Conservation (phyloP, 2,329 filamentous ascomycete species). For the Ophiostoma ulmi region DNA sequence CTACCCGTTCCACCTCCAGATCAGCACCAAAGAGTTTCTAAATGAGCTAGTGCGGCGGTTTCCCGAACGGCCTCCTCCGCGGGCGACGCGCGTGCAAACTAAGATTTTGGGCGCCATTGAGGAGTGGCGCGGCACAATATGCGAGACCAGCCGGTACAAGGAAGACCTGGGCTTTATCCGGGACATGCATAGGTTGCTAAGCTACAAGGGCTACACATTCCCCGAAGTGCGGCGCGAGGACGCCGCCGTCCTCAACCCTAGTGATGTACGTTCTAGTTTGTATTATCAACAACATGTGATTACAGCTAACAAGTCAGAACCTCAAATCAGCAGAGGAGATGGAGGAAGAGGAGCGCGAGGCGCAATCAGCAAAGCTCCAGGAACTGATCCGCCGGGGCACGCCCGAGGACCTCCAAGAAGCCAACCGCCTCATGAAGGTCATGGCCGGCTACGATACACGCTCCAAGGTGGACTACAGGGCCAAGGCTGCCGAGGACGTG, state of each 20-base stretch:
- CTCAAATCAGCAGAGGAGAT: constrained; percentile 96
- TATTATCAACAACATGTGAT: constrained; percentile 33
- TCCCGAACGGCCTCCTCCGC: constrained; percentile 83
- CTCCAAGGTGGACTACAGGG: constrained; percentile 94
- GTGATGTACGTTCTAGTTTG: constrained; percentile 64
- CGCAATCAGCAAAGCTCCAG: constrained; percentile 96
- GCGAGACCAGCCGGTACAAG: constrained; percentile 95
- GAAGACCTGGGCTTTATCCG: constrained; percentile 93
- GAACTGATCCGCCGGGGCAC: constrained; percentile 89
- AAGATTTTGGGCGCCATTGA: constrained; percentile 95
- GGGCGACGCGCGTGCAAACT: constrained; percentile 78
- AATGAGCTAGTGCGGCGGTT: constrained; percentile 97
- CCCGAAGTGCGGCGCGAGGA: constrained; percentile 89
- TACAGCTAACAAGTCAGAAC: constrained; percentile 42
- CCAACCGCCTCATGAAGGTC: constrained; percentile 92
- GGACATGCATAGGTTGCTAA: constrained; percentile 93
- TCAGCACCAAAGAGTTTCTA: constrained; percentile 96
- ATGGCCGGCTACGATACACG: constrained; percentile 97
- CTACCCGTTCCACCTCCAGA: constrained; percentile 97
- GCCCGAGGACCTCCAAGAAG: constrained; percentile 91
- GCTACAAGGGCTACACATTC: constrained; percentile 96
- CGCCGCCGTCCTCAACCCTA: constrained; percentile 92
- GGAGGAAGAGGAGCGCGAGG: constrained; percentile 92
- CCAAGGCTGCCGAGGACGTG: constrained; percentile 94
- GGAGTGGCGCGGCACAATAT: constrained; percentile 97